Evolutionary conservation across 225 moss, liverwort and hornwort species (phyloP), one percentile per base, ranked within the genome.

Genomic region (Pseudoscleropodium purum): DNA sequence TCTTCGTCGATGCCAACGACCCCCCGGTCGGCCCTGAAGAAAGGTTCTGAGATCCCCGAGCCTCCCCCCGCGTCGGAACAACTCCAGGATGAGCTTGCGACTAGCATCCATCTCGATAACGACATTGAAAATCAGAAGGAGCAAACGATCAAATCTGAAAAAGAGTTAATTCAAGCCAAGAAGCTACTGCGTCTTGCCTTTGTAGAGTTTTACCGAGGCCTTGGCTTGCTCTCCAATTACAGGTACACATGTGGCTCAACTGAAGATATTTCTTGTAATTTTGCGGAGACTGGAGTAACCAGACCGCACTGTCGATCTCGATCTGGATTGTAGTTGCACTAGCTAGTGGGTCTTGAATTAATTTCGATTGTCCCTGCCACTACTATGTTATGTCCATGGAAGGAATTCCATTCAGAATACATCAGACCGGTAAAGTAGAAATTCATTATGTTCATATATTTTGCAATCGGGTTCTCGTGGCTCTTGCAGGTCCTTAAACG

Each of bases 161-260:
- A 89, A 49, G 93, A 92, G 79, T 89, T 97, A 52, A 77, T 94
- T 37, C 60, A 91, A 2, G 94, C 96, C 7, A 93, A 88, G 86
- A 96, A 92, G 75, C 85, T 95, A 90, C 56, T 96, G 68, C 91
- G 88, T 20, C 93, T 88, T 45, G 96, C 95, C 31, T 95, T 95
- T 70, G 89, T 94, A 66, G 97, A 96, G 84, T 97, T 96, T 80
- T 95, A 94, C 75, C 90, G 95, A 62, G 95, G 97, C 66, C 90
- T 97, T 67, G 86, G 73, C 57, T 87, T 97, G 84, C 94, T 96
- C 26, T 92, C 91, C 75, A 94, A 77, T 91, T 97, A 91, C 93
- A 97, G 97, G 85, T 85, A 47, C 29, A n/a, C 25, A 60, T 17
- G 51, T 52, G 15, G 14, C 56, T 24, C 60, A 81, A 25, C 59